These are phyloP conservation scores for Zychaea mexicana DNA, from an alignment of 371 early-diverging fungal genomes.

Conservation along the genomic window DNA sequence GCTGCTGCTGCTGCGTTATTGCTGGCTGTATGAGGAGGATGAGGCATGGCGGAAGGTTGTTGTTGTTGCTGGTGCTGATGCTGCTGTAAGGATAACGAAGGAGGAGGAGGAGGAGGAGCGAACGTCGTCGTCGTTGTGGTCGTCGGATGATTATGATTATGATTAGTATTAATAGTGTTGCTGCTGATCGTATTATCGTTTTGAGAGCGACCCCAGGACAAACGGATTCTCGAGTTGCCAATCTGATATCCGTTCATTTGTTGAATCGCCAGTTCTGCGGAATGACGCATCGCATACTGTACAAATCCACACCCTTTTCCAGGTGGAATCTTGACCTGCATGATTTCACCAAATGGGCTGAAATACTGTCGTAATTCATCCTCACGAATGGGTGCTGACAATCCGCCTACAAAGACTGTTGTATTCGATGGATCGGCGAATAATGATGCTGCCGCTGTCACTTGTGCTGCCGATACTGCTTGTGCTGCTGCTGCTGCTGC, in stretches of 20 bases:
- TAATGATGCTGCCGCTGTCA: background rate
- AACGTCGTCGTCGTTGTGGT: background rate
- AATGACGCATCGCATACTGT: conserved; percentile 74
- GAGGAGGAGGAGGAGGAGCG: conserved; percentile 3
- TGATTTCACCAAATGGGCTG: conserved; percentile 83
- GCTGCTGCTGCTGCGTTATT: conserved; percentile 11
- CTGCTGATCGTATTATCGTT: conserved; percentile 7
- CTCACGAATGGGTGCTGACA: conserved; percentile 73
- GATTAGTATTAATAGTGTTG: too few species aligned
- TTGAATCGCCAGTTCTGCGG: conserved; percentile 86
- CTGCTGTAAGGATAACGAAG: background rate
- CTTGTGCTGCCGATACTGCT: background rate
- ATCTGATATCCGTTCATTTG: conserved; percentile 85
- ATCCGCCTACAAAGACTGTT: conserved; percentile 92
- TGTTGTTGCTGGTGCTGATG: background rate
- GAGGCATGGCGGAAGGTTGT: background rate
- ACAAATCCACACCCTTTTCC: conserved; percentile 95
- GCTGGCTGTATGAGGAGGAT: background rate
- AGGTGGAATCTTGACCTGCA: conserved; percentile 88
- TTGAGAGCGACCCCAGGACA: conserved; percentile 86
- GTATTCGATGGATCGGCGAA: conserved; percentile 59
- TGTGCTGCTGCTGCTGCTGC: background rate
- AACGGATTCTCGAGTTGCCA: conserved; percentile 78
- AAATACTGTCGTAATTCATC: conserved; percentile 82
- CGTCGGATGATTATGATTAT: too few species aligned